Evolutionary conservation across 1,284 basidiomycete genomes (phyloP), one percentile per base, ranked within the genome.

Genomic region (Melampsora abietis-canadensis): DNA sequence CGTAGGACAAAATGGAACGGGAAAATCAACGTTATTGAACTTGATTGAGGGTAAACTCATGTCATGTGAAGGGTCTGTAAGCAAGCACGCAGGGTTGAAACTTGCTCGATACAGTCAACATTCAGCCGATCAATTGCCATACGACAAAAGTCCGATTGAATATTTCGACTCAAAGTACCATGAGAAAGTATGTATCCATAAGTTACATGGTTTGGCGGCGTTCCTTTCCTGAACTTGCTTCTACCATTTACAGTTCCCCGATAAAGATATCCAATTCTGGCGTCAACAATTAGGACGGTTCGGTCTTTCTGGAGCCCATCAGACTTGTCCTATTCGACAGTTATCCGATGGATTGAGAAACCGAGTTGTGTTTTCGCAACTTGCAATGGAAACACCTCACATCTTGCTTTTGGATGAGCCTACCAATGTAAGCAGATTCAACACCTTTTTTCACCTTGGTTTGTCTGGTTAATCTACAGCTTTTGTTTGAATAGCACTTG

Each of bases 21-120:
- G 95, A 77, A 98, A 98, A 83, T 98, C 95, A 46, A 99, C 95
- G 8, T 88, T 99, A 67, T 87, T 99, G 61, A 90, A 98, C 85
- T 88, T 99, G 76, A 93, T 99, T 84, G 98, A 91, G 10, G 87
- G 92, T 67, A 86, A 82, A 17, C 86, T 96, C 47, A 89, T 90
- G 79, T 93, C 96, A 1, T 84, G 84, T 76, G 87, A 92, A 81
- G 95, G 95, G 66, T 91, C 91, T 30, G 83, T 98, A 78, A 90
- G 90, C 66, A 92, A 92, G 79, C 95, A 98, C 83, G 85, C 90
- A 66, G 87, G 86, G 47, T 86, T 99, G 79, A 98, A 98, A 84
- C 88, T 98, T 76, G 93, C 92, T 77, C 94, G 94, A 83, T 98
- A 98, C 87, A 94, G 91, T 48, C 96, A 99, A 85, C 96, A 99